Percentiles rank a stretch among this genome's conserved stretches.
Conservation (phyloP, 2,329 filamentous ascomycete genomes). For the Xylaria sp. region DNA sequence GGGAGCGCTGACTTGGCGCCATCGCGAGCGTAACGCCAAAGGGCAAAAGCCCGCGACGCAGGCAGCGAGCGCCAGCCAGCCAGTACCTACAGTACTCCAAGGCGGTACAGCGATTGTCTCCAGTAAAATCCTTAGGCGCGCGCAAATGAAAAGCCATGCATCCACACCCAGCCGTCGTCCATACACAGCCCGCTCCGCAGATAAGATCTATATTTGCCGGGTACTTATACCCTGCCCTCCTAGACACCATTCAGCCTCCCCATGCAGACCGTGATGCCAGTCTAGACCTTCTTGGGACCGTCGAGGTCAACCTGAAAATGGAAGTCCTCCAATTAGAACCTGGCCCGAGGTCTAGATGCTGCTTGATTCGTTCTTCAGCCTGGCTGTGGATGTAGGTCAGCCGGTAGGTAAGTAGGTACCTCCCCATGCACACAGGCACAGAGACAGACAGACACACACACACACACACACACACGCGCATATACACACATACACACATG, state of each 20-base stretch:
- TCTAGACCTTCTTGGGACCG: slow-evolving; percentile 14
- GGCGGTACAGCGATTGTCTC: slow-evolving; percentile 1
- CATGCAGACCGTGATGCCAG: slow-evolving; percentile 7
- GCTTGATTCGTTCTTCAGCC: slow-evolving; percentile 13
- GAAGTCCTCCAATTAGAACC: slow-evolving; percentile 27
- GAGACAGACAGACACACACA: too few species aligned
- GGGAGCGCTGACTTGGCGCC: neutral
- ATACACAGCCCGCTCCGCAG: slow-evolving; percentile 18
- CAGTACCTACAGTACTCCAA: too few species aligned
- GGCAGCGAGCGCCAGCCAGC: too few species aligned
- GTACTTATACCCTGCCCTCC: slow-evolving; percentile 10
- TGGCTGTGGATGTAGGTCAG: neutral
- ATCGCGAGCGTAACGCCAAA: neutral
- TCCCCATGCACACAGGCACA: neutral
- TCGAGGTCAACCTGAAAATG: slow-evolving; percentile 21
- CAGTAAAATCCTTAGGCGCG: slow-evolving; percentile 21
- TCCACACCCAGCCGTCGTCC: neutral
- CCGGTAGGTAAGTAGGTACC: neutral
- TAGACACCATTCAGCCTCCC: slow-evolving; percentile 13
- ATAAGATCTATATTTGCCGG: slow-evolving; percentile 26
- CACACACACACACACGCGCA: too few species aligned
- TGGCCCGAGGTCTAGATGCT: neutral
- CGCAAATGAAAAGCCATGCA: slow-evolving; percentile 24
- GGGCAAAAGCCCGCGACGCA: too few species aligned
- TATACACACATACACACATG: too few species aligned